Percentiles rank a stretch among this genome's conserved stretches.
These are phyloP conservation scores for Cyathus striatus DNA, from an alignment of 768 basidiomycete genomes.

Conservation along the genomic window DNA sequence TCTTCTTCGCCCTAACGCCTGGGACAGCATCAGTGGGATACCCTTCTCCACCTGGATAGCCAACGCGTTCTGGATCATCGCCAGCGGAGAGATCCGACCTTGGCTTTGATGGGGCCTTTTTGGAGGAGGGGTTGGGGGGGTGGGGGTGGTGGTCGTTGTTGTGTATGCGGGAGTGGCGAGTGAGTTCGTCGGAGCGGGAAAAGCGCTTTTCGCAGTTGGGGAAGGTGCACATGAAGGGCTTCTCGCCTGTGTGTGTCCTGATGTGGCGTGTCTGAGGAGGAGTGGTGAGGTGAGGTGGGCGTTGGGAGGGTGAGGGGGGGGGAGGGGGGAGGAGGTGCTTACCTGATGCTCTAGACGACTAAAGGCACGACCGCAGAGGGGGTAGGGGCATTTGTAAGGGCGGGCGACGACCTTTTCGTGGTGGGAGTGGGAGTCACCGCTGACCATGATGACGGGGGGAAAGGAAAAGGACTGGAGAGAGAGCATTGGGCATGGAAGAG, in stretches of 20 bases:
- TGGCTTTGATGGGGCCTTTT: slow-evolving; percentile 8
- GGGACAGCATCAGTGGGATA: slow-evolving; percentile 9
- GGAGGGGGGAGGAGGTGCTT: slow-evolving; percentile 7
- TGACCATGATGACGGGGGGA: slow-evolving; percentile 7
- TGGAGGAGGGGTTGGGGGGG: slow-evolving; percentile 17
- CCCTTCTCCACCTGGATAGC: not conserved
- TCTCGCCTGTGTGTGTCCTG: slow-evolving; percentile 97
- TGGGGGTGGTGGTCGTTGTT: slow-evolving; percentile 44
- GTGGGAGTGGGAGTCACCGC: slow-evolving; percentile 4
- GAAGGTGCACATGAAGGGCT: slow-evolving; percentile 90
- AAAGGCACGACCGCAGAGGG: slow-evolving; percentile 90
- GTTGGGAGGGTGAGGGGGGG: slow-evolving; percentile 6
- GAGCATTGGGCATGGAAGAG: slow-evolving; percentile 9
- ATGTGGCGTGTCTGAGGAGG: slow-evolving; percentile 92
- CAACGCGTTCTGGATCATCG: not conserved
- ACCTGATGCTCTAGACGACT: slow-evolving; percentile 96
- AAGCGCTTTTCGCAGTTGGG: slow-evolving; percentile 98
- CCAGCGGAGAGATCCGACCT: not conserved
- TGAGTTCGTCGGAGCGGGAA: slow-evolving; percentile 97
- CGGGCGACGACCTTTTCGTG: slow-evolving; percentile 37
- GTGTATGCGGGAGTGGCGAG: slow-evolving; percentile 93
- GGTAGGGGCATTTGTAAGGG: slow-evolving; percentile 96
- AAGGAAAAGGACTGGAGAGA: slow-evolving; percentile 7
- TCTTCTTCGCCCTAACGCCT: slow-evolving; percentile 56
- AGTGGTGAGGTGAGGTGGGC: too few relatives aligned